phyloP scores from a whole-genome alignment of 495 filamentous ascomycete genomes.

The Talaromyces adpressus region DNA sequence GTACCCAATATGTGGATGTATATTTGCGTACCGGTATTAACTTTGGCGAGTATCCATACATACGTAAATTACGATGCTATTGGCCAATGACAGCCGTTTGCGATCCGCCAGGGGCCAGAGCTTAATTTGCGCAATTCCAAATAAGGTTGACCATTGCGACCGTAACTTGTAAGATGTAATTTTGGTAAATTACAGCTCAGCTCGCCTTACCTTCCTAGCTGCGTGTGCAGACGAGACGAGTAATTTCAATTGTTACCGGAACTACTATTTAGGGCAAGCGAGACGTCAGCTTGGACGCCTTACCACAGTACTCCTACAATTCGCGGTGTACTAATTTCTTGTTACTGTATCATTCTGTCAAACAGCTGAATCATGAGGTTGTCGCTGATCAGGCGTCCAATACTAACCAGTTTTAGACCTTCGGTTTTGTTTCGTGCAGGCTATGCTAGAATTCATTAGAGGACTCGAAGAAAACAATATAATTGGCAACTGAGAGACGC shows the following conservation, averaged over 20 bases:
- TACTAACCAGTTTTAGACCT: not conserved
- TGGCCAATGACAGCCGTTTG: not conserved
- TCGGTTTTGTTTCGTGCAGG: not conserved
- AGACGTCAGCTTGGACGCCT: not conserved
- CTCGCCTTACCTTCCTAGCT: not conserved
- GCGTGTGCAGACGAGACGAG: not conserved
- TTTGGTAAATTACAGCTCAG: not conserved
- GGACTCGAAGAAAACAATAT: no score
- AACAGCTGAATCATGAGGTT: not conserved
- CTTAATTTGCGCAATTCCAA: not conserved
- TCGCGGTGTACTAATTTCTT: not conserved
- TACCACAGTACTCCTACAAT: not conserved
- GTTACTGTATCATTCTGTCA: not conserved
- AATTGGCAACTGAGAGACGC: not conserved
- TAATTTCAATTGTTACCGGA: not conserved
- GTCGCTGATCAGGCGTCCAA: not conserved
- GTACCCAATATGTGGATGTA: not conserved
- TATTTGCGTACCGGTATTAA: not conserved
- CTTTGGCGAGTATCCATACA: not conserved
- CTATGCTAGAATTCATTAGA: not conserved
- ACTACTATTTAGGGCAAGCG: not conserved
- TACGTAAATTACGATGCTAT: not conserved
- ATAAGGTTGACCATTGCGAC: not conserved
- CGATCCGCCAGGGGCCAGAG: not conserved
- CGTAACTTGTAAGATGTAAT: not conserved